These are phyloP conservation scores for Pyrenophora seminiperda DNA, from an alignment of 2,329 filamentous ascomycete genomes.

Conservation along the genomic window DNA sequence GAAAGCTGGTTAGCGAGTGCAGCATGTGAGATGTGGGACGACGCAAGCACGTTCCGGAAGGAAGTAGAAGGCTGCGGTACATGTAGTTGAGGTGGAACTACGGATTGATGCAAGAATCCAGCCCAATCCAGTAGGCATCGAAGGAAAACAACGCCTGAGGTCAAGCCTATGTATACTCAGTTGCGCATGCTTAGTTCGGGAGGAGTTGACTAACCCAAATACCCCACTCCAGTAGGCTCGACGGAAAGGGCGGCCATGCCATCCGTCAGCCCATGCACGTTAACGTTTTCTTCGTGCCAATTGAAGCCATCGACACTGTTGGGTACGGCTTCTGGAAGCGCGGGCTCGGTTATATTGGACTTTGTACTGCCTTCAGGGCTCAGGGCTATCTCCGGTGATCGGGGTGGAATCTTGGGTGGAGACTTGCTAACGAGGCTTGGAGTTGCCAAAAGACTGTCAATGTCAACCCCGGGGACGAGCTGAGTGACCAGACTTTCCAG, in stretches of 20 bases:
- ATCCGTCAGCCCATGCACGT: conserved; percentile 29
- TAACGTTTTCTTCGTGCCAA: conserved; percentile 30
- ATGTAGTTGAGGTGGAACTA: conserved; percentile 15
- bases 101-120: conserved; percentile 32
- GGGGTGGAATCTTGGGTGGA: conserved; percentile 6
- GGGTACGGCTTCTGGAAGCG: conserved; percentile 33
- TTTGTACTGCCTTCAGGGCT: conserved; percentile 21
- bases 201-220: conserved; percentile 20
- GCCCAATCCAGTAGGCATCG: conserved; percentile 35
- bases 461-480: conserved; percentile 27
- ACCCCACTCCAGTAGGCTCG: conserved; percentile 34
- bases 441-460: conserved; percentile 27
- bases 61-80: conserved; percentile 14
- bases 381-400: conserved; percentile 16
- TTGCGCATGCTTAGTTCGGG: neutral
- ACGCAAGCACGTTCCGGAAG: conserved; percentile 23
- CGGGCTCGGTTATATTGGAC: conserved; percentile 19
- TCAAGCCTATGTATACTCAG: conserved; percentile 24
- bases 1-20: conserved; percentile 29
- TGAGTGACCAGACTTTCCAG: conserved; percentile 27
- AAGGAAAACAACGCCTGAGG: conserved; percentile 33
- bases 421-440: conserved; percentile 17
- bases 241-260: conserved; percentile 37
- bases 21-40: conserved; percentile 30
- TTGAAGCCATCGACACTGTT: conserved; percentile 33